Evolutionary conservation across 2,329 filamentous ascomycete species (phyloP), one percentile per base, ranked within the genome.

Genomic region (Calcarisporium arbuscula): DNA sequence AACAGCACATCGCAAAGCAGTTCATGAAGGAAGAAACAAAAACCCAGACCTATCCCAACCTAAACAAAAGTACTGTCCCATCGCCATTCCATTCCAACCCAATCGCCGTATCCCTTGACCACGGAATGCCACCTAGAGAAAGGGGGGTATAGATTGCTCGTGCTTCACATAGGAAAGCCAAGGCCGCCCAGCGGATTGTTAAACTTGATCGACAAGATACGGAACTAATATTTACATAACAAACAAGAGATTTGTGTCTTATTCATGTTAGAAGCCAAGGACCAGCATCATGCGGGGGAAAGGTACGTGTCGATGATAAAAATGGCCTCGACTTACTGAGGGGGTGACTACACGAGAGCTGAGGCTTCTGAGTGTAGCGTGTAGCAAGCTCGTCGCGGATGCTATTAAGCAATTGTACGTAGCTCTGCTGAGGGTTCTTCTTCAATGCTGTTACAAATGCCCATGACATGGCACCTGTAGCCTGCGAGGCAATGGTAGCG

Each of bases 391-490:
- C 88, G 49, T 95, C 89, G 43, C 92, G 84, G 52, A 98, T 95
- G 61, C 82, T 95, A 70, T 95, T 96, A 50, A 98, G 74, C 42
- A 98, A 68, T 66, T 95, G 84, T 33, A 98, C 89, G 54, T 98
- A 98, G 67, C 88, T 95, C 68, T 98, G 92, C 55, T 95, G 88
- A 1, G 90, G 89, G 58, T 96, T 94, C 74, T 95, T 95, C 68
- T 87, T 90, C 47, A 98, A 74, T 28, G 89, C 82, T 5, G 72
- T 83, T 57, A 98, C 89, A 58, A 98, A 98, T 8, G 92, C 92
- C 80, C 85, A 96, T 2, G 88, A 95, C 92, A 98, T 96, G 54
- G 92, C 92, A 34, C 92, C 92, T 0, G 92, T 96, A 19, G 92
- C 90, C 62, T 95, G 77, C 33, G 88, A 83, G 22, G 74, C 79